Evolutionary conservation across 2,329 filamentous ascomycete species (phyloP).

Genomic region (Colletotrichum musae): DNA sequence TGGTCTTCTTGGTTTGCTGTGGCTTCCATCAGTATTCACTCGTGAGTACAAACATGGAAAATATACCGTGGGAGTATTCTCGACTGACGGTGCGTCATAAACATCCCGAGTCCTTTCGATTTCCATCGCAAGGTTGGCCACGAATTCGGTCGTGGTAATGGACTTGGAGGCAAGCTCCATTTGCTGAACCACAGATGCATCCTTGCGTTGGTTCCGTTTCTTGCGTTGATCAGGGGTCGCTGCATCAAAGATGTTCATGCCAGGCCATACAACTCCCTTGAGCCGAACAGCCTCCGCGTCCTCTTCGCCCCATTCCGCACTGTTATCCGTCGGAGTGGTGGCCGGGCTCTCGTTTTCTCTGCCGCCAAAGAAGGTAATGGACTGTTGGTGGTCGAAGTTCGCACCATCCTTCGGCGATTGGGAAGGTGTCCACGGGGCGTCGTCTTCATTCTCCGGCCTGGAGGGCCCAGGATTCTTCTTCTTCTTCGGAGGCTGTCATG

Average conservation of each 20-base stretch:
- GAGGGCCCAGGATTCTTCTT: slow-evolving; percentile 23
- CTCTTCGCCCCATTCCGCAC: slow-evolving; percentile 17
- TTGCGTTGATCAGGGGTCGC: slow-evolving; percentile 81
- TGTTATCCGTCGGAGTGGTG: slow-evolving; percentile 9
- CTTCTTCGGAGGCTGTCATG: slow-evolving; percentile 15
- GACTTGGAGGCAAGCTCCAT: slow-evolving; percentile 76
- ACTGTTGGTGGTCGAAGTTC: slow-evolving; percentile 24
- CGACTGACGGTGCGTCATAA: slow-evolving; percentile 71
- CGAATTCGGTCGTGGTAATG: slow-evolving; percentile 75
- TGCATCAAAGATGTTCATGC: slow-evolving; percentile 87
- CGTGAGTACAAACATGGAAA: not conserved
- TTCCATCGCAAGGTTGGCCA: slow-evolving; percentile 70
- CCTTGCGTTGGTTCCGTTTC: slow-evolving; percentile 84
- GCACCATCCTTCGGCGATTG: not conserved
- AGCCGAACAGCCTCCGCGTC: slow-evolving; percentile 50
- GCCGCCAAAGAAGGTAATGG: slow-evolving; percentile 33
- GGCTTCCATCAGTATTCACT: not conserved
- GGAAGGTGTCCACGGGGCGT: slow-evolving; percentile 24
- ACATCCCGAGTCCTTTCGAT: slow-evolving; percentile 69
- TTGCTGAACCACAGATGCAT: slow-evolving; percentile 76
- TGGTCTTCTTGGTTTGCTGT: slow-evolving; percentile 17
- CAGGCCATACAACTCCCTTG: slow-evolving; percentile 82
- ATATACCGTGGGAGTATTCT: slow-evolving; percentile 63
- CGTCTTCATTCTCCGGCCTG: slow-evolving; percentile 16
- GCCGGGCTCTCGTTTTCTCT: slow-evolving; percentile 7